Base-by-base conservation (phyloP, 2,329 filamentous ascomycete genomes). In the Dactylonectria macrodidyma region DNA sequence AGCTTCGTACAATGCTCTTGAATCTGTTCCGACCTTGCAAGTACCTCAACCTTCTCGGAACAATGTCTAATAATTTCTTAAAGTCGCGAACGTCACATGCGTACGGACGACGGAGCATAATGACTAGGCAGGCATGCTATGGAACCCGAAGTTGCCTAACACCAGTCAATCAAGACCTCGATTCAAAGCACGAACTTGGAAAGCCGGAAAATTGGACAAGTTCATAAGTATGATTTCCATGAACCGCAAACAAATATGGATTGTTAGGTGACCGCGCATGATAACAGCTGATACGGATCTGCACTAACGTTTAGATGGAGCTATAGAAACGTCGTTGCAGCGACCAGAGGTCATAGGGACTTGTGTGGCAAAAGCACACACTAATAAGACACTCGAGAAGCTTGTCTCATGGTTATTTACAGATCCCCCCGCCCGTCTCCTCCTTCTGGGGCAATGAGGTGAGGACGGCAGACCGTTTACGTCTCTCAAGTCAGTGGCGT, bases 401-500 rank as follows among this genome's bases (percentile, higher is more conserved):
- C 8, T 26, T 55, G 50, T 59, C 19, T 57, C 54, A 58, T 50
- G 36, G 24, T 22, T 34, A 34, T 36, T 44, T 66, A 51, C 54
- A 36, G 52, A 52, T 47, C 41, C 22, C 44, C 24, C 41, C 30
- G 24, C 26, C 41, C 30, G 24, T 19, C 51, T 36, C 36, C 50
- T 38, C 47, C 48, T 51, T 46, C 26, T 30, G 26, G 33, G 55
- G 24, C 38, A 38, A 22, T 19, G 34, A 54, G 22, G 38, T 8
- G 16, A 54, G 34, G 16, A 41, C 26, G 10, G 22, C 62, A 59
- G 47, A 26, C 61, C 64, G 55, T 57, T 57, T 54, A 62, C 48
- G 52, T 56, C 30, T 48, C 36, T 63, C 47, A 65, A 70, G 58
- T 56, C 50, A 54, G 65, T 69, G 62, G 69, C 71, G 71, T 66